phyloP scores from a whole-genome alignment of 768 basidiomycete species.

The Suillus lakei region DNA sequence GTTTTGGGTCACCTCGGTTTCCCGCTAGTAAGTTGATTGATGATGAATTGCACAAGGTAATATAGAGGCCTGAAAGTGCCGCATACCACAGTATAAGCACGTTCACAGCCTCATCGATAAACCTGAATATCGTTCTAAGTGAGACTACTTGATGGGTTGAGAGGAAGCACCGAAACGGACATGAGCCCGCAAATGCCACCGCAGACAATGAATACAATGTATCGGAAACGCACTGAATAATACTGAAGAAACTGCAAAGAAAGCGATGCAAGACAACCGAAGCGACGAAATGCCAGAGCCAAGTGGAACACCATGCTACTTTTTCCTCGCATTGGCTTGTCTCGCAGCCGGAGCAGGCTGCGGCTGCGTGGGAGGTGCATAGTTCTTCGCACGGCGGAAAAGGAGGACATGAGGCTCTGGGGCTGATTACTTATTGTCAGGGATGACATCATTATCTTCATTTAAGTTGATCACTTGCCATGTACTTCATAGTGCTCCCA shows the following conservation, averaged over 20 bases:
- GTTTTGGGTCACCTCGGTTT: neutral
- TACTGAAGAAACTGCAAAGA: conserved; percentile 11
- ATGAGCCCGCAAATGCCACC: neutral
- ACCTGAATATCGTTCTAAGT: conserved; percentile 1
- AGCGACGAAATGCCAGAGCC: conserved; percentile 24
- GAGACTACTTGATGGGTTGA: conserved; percentile 1
- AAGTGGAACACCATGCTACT: conserved; percentile 33
- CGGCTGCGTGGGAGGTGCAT: conserved; percentile 55
- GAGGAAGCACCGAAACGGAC: neutral
- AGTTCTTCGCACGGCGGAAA: conserved; percentile 83
- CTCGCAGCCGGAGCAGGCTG: conserved; percentile 42
- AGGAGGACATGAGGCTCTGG: conserved; percentile 94
- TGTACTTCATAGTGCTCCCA: conserved; percentile 99
- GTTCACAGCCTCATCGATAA: conserved; percentile 1
- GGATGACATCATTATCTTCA: neutral
- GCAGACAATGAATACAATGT: conserved; percentile 1
- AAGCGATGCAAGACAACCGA: conserved; percentile 22
- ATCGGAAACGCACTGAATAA: conserved; percentile 7
- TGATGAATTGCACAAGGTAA: neutral
- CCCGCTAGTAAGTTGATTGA: neutral
- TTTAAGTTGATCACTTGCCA: conserved; percentile 49
- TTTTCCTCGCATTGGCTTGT: conserved; percentile 48
- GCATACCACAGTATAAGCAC: conserved; percentile 1
- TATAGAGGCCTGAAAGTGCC: neutral
- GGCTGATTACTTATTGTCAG: conserved; percentile 49